Base-by-base conservation (phyloP, 163 green algal genomes). In the Botryococcus braunii region DNA sequence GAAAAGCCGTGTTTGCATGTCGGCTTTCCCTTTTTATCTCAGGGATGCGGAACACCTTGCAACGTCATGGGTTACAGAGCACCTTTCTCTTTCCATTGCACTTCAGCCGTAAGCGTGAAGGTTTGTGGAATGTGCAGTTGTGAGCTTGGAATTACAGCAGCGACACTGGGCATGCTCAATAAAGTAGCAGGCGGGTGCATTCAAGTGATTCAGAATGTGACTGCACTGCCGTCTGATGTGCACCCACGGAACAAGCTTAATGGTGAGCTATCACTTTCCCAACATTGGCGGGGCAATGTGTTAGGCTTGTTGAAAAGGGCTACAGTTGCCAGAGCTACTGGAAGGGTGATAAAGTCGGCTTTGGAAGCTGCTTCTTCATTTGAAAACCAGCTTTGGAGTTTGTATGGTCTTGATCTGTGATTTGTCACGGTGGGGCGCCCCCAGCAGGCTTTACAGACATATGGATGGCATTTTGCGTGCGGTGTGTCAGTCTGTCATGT, bases 221-320 rank as follows among this genome's bases (percentile, higher is more conserved):
- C 34, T 7, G 64, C 35, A 21, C 55, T 67, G 11, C 61, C 59
- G 23, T 34, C 37, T 8, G 34, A 13, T 27, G 36, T 67, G 37
- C 39, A 46, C 73, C 70, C 39, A 49, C 69, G 38, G 69, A 74
- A 37, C 25, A 62, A 29, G 8, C 72, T 27, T 35, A 67, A 75
- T n/a, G 59, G 57, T 29, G 69, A 81, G 32, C 36, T 56, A 3
- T 68, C 46, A 55, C 72, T 72, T 7, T 77, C 69, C 23, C 81
- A 82, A 47, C 75, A 75, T 0, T 11, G 79, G 13, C 68, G 59
- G 39, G 82, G 74, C 32, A 78, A 80, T 40, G 77, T 75, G 8
- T 27, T 43, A 2, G 59, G 78, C 0, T 58, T 21, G 21, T 13
- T 55, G 46, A 27, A 13, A 55, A 21, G 46, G 21, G 46, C 21